Conservation (phyloP, 2,329 filamentous ascomycete genomes). For the Fusarium nurragi region DNA sequence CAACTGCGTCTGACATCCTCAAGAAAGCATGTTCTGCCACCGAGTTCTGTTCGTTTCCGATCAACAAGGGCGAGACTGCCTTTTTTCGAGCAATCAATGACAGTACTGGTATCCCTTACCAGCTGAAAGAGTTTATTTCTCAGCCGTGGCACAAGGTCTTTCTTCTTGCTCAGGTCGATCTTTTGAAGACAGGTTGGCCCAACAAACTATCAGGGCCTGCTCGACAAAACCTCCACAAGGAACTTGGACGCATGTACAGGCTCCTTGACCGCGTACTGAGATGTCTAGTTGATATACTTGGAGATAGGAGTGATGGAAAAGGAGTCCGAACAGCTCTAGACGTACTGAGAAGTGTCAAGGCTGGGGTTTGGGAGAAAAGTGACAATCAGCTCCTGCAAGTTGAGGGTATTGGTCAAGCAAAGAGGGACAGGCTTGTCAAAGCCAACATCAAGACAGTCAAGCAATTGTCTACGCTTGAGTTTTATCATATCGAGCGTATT, state of each 20-base stretch:
- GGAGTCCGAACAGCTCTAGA: constrained; percentile 76
- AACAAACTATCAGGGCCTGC: constrained; percentile 53
- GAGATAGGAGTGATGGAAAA: constrained; percentile 65
- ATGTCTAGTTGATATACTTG: constrained; percentile 53
- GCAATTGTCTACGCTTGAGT: constrained; percentile 72
- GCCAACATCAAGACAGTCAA: constrained; percentile 77
- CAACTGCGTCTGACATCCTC: constrained; percentile 49
- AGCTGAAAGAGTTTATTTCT: constrained; percentile 56
- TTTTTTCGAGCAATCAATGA: constrained; percentile 54
- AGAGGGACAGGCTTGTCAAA: constrained; percentile 76
- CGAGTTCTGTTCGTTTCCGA: constrained; percentile 52
- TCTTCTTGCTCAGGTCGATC: constrained; percentile 76
- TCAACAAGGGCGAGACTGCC: constrained; percentile 48
- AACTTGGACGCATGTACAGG: constrained; percentile 47
- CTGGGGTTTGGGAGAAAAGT: constrained; percentile 82
- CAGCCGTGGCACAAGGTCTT: constrained; percentile 77
- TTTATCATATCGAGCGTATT: constrained; percentile 78
- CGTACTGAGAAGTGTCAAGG: constrained; percentile 78
- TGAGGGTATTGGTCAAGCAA: constrained; percentile 77
- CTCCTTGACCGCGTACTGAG: constrained; percentile 50
- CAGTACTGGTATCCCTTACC: constrained; percentile 52
- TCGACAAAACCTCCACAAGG: constrained; percentile 48
- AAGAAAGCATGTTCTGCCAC: constrained; percentile 51
- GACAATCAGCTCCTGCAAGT: constrained; percentile 86
- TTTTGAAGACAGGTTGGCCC: constrained; percentile 71